Evolutionary conservation across 2,329 filamentous ascomycete species (phyloP), one percentile per base, ranked within the genome.

Genomic region (Coniella vitis): DNA sequence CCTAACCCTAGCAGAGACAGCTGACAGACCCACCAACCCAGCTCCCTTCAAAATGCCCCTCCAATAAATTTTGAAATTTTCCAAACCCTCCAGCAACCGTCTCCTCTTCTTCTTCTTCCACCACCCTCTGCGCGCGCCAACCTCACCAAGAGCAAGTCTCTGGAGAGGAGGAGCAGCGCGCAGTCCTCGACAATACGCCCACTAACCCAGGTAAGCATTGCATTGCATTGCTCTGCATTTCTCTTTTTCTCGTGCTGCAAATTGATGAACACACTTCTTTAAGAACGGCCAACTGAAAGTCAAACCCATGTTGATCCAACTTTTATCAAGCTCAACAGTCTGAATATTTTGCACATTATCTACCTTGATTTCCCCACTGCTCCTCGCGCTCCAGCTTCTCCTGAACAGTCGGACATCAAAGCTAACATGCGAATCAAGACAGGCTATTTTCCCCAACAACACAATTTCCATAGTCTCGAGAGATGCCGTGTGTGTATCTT

Each of bases 261-360:
- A 54, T 55, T 55, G 55, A 56, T 56, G 55, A 55, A 53, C 20
- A 48, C 39, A 14, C 17, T 48, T 52, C 48, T 48, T 56, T 56
- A 56, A 56, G 55, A 56, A 56, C 55, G 55, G 55, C 55, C 53
- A 56, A 55, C 55, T 56, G 55, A 56, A 56, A 54, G 44, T 54
- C 53, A 54, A 54, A 54, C 52, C 52, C 55, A 55, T 56, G 55
- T 56, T 56, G 55, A 56, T 52, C 22, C 47, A 52, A 58, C 68
- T 70, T 65, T 64, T 67, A 73, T 77, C 77, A 81, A 80, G 76
- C 76, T 81, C 75, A 79, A 79, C 74, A 79, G 74, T 81, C 76
- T 81, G 77, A 81, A 51, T 51, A 49, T 44, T 32, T 43, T 36
- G 45, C 36, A 38, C 20, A 47, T 17, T 38, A 41, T 17, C 35